Evolutionary conservation across 2,329 filamentous ascomycete genomes (phyloP).

Genomic region (Drechslerella dactyloides): DNA sequence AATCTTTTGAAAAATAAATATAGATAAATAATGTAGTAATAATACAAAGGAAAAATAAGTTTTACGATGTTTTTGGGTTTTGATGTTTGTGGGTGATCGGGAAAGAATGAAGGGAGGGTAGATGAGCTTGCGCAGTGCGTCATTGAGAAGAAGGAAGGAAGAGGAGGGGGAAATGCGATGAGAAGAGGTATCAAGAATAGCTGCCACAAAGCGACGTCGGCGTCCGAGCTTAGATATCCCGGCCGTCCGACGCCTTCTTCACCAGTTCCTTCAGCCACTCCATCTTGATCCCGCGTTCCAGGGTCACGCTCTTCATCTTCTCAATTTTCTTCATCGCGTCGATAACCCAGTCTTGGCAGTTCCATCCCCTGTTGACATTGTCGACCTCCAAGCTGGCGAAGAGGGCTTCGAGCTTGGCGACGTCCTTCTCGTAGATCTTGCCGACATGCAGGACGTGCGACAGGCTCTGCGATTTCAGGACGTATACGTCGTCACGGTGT

Average conservation of each 20-base stretch:
- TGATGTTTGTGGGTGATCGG: no score
- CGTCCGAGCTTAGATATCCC: constrained; percentile 24
- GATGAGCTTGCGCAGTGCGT: not conserved
- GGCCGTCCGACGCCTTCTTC: constrained; percentile 33
- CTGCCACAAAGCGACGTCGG: constrained; percentile 8
- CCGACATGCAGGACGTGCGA: constrained; percentile 44
- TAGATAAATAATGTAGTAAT: not conserved
- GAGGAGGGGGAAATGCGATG: not conserved
- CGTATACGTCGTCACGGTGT: constrained; percentile 43
- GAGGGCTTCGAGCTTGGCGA: constrained; percentile 24
- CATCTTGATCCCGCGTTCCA: constrained; percentile 40
- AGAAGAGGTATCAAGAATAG: not conserved
- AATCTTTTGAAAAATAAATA: not conserved
- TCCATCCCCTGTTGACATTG: constrained; percentile 44
- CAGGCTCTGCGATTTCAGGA: constrained; percentile 43
- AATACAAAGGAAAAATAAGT: constrained; percentile 4
- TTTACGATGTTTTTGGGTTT: not conserved
- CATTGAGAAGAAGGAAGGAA: not conserved
- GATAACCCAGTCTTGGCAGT: constrained; percentile 46
- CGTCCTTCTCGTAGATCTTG: constrained; percentile 46
- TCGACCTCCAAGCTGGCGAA: constrained; percentile 37
- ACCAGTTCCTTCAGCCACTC: constrained; percentile 44
- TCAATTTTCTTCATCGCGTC: constrained; percentile 27
- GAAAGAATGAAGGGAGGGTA: not conserved
- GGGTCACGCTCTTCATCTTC: constrained; percentile 21